Evolutionary conservation across 345 rosid genomes (phyloP), one percentile per base, ranked within the genome.

Genomic region (Eucalyptus tenuipes): DNA sequence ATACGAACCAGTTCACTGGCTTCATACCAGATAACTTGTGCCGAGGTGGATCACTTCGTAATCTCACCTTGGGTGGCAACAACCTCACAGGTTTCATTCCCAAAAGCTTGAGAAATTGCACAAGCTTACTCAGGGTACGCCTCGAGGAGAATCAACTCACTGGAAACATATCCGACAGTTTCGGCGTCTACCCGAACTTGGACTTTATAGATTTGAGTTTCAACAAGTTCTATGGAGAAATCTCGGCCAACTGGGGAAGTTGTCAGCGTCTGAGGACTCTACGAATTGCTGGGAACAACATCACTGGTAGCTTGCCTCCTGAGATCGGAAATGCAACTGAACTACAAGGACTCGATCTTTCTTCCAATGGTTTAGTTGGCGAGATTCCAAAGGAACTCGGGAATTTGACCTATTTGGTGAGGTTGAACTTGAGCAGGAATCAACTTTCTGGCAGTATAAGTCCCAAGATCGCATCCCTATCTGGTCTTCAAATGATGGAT

Each of bases 171-270:
- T 71, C 90, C 18, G 85, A 89, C 18, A 81, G 22, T 31, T 92
- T 92, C 22, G 92, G 93, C 1, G 52, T 88, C 12, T 90, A 88
- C 71, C 92, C 92, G 0, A 75, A 87, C 48, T 85, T 93, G 49
- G 52, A 59, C 5, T 93, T 88, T 37, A 24, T 89, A 22, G 94
- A 92, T 52, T 53, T 93, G 71, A 92, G 92, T 85, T 8, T 87
- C 80, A 93, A 93, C 85, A 87, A 57, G 27, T 88, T 93, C 24
- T 75, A 59, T 1, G 95, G 95, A 2, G 88, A 89, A 37, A 40
- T 93, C 45, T 90, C 93, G 11, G 42, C 81, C 5, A 93, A 86
- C 27, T 93, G 94, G 93, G 91, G 92, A 14, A 87, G 87, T 20
- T 91, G 87, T 64, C 64, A 7, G 1, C 49, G 7, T 37, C 18